Base-by-base conservation (phyloP, 306 rosid species). In the Casuarina cunninghamiana region DNA sequence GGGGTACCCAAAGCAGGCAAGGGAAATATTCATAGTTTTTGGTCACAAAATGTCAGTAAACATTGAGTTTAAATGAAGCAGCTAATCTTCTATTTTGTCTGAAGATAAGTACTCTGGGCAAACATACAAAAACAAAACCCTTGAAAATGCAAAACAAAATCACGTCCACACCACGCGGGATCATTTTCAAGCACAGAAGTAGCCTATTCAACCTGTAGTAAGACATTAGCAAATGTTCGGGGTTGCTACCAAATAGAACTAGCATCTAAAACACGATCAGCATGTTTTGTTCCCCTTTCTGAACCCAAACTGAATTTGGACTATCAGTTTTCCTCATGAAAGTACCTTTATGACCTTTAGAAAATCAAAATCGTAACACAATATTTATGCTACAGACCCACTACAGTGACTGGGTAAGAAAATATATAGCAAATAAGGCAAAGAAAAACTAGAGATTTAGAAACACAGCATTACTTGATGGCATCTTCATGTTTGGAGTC, bases 401-500 rank as follows among this genome's bases (percentile, higher is more conserved):
- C 54, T 49, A 62, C 65, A 55, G n/a, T 43, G 69, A 66, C 3
- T 79, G 21, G 81, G 71, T 41, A 71, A 54, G 54, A 32, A 62
- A 60, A 12, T 19, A 69, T n/a, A 55, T 41, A 66, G 53, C 5
- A 66, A 74, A 73, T 6, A 55, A 26, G 37, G 69, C 55, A 79
- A 72, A 60, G 39, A 11, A 44, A 61, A 58, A 45, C 5, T 32
- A n/a, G 11, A 66, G 37, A 35, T 11, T 77, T 12, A 51, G 80
- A 82, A 74, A 78, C 45, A 77, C 66, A 45, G 50, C 17, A 45
- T 73, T 89, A 95, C 98, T 83, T 89, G 86, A 91, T 87, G 80
- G 97, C 75, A 15, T 93, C 96, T 48, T 92, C 84, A 78, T 77
- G 79, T 78, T 83, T 86, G 10, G 97, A 91, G 19, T 95, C 97